Conservation (phyloP, 2,329 filamentous ascomycete species). For the Trichophyton verrucosum region DNA sequence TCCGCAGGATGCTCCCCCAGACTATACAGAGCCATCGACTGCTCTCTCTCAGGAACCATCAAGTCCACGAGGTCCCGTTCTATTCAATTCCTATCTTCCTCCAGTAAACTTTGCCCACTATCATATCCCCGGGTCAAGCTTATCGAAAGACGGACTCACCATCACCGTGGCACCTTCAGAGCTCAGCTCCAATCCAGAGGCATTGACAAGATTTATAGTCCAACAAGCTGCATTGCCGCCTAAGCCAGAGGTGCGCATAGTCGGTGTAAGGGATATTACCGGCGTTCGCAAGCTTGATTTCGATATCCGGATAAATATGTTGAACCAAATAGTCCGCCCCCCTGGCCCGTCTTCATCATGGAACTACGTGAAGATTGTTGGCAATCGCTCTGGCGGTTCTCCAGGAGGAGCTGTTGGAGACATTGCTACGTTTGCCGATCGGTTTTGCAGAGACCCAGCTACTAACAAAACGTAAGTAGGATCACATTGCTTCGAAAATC, state of each 20-base stretch:
- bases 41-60: not conserved
- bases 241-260: constrained; percentile 18
- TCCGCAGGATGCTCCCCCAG: not conserved
- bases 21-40: constrained; percentile 1
- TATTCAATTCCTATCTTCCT: constrained; percentile 12
- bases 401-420: not conserved
- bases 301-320: constrained; percentile 6
- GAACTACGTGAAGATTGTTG: constrained; percentile 6
- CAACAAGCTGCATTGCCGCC: constrained; percentile 21
- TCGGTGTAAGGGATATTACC: constrained; percentile 8
- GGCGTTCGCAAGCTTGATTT: constrained; percentile 4
- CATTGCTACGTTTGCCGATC: not conserved
- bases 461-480: constrained; percentile 5
- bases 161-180: constrained; percentile 17
- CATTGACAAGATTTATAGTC: constrained; percentile 18
- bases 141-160: constrained; percentile 18
- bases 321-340: not conserved
- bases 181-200: constrained; percentile 14
- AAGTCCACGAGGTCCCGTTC: not conserved
- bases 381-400: not conserved
- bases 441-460: constrained; percentile 4
- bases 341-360: not conserved
- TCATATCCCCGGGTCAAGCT: constrained; percentile 15
- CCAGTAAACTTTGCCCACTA: constrained; percentile 19
- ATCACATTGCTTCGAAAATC: not conserved